Evolutionary conservation across 2,329 filamentous ascomycete genomes (phyloP), one percentile per base, ranked within the genome.

Genomic region (Hymenoscyphus fraxineus): DNA sequence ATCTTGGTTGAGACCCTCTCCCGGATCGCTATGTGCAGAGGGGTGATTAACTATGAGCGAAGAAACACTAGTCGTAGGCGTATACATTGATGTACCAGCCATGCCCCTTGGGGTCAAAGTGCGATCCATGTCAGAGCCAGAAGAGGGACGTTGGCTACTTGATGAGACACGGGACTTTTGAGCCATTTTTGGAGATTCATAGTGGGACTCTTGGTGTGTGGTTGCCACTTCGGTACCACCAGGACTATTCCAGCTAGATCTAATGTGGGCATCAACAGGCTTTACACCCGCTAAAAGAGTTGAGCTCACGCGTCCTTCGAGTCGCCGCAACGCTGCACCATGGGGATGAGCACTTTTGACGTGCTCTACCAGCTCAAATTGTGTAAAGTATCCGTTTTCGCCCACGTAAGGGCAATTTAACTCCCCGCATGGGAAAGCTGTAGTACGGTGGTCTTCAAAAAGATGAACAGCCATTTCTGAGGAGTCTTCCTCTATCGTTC

Each of bases 361-460:
- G 69, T 73, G 72, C 12, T 64, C 67, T 32, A 73, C 62, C 13
- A 73, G 61, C 58, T 72, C 69, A 44, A 59, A 54, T 40, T 70
- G 66, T 63, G 69, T 68, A 57, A 72, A 72, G 60, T 65, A 73
- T 10, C 72, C 72, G 47, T 67, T 55, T 31, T 69, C 68, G 13
- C 72, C 72, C 58, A 65, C 69, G 12, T 65, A 64, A 6, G 58
- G 39, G 61, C 72, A 73, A 51, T 61, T 60, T n/a, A 58, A 35
- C 60, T 73, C 72, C n/a, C 65, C 62, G 63, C 72, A 73, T 6
- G 72, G 71, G 38, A 69, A 73, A 10, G 71, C 69, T 22, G 71
- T 71, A 12, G 68, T 71, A 27, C 69, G 68, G 58, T 73, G 71
- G 13, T 61, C 61, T 35, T 63, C 58, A 35, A 72, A 67, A 3